Conservation (phyloP, 371 early-diverging fungal species). For the Globomyces sp. region DNA sequence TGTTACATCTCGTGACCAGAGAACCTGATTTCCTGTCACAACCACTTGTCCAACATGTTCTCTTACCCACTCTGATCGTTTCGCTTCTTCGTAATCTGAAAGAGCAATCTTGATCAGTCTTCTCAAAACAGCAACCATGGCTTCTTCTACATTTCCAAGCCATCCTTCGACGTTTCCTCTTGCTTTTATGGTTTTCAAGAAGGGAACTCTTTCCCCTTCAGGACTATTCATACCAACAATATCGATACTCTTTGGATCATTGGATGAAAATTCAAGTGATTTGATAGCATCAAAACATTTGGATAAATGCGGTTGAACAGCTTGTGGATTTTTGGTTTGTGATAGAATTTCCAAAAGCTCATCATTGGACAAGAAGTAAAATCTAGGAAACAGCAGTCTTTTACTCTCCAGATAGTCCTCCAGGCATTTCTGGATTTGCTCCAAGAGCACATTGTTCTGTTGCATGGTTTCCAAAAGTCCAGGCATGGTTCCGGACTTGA, state of each 20-base stretch:
- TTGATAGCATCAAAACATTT: conserved; percentile 63
- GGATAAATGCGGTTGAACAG: conserved; percentile 56
- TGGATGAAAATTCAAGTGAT: conserved; percentile 49
- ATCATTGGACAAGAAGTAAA: conserved; percentile 60
- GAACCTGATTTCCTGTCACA: conserved; percentile 52
- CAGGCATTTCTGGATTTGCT: conserved; percentile 59
- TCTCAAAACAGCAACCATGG: conserved; percentile 48
- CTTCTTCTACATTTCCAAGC: conserved; percentile 59
- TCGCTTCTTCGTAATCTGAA: conserved; percentile 46
- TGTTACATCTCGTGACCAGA: conserved; percentile 51
- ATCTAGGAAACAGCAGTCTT: conserved; percentile 56
- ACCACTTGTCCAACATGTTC: conserved; percentile 56
- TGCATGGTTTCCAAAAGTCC: conserved; percentile 54
- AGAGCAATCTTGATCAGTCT: conserved; percentile 47
- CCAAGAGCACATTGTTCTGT: conserved; percentile 55
- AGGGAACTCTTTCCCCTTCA: conserved; percentile 54
- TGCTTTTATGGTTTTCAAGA: conserved; percentile 54
- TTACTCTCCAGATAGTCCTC: conserved; percentile 60
- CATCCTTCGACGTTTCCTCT: conserved; percentile 59
- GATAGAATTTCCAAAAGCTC: conserved; percentile 59
- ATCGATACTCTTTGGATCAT: conserved; percentile 52
- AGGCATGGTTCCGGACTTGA: conserved; percentile 53
- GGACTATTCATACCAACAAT: conserved; percentile 56
- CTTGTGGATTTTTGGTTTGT: conserved; percentile 57
- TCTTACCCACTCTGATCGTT: conserved; percentile 50